Conservation (phyloP, 148 eudicot genomes). For the Fagopyrum tataricum region DNA sequence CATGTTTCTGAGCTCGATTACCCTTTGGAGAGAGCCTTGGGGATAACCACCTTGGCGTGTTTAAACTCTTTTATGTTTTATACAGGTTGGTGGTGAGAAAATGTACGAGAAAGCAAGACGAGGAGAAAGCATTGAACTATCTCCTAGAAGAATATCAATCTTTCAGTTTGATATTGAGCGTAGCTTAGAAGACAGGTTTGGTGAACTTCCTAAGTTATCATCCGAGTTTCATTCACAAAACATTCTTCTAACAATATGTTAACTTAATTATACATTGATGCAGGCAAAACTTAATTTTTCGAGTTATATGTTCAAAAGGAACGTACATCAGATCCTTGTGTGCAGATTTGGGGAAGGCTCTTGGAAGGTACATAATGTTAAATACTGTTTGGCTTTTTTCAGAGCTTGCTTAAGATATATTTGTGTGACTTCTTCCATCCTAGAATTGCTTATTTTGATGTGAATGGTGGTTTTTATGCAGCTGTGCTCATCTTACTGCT, state of each 20-base stretch:
- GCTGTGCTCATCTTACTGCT: slow-evolving; percentile 94
- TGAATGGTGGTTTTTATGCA: slow-evolving; percentile 34
- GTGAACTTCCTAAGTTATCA: neutral
- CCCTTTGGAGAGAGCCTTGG: neutral
- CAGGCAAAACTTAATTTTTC: slow-evolving; percentile 90
- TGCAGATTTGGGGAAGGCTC: slow-evolving; percentile 89
- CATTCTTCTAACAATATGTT: neutral
- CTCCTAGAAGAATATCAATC: slow-evolving; percentile 89
- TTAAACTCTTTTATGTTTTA: neutral
- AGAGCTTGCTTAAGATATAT: neutral
- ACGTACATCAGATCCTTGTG: slow-evolving; percentile 94
- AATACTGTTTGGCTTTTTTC: neutral
- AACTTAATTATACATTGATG: slow-evolving; percentile 12
- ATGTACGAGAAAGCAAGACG: slow-evolving; percentile 98
- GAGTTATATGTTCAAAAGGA: slow-evolving; percentile 92
- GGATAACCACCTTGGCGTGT: neutral
- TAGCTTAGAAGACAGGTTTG: slow-evolving; percentile 96
- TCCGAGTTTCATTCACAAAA: neutral
- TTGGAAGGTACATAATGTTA: slow-evolving; percentile 53
- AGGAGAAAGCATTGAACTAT: slow-evolving; percentile 96
- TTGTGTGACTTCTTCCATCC: neutral
- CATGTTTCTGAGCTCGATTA: neutral
- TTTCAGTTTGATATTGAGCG: slow-evolving; percentile 84
- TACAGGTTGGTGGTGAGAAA: slow-evolving; percentile 90
- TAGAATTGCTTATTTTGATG: slow-evolving; percentile 5